A percentile compares a stretch with the other conserved stretches of the same genome.
Evolutionary conservation across 2,329 filamentous ascomycete genomes (phyloP).

Genomic region (Fusarium torulosum): DNA sequence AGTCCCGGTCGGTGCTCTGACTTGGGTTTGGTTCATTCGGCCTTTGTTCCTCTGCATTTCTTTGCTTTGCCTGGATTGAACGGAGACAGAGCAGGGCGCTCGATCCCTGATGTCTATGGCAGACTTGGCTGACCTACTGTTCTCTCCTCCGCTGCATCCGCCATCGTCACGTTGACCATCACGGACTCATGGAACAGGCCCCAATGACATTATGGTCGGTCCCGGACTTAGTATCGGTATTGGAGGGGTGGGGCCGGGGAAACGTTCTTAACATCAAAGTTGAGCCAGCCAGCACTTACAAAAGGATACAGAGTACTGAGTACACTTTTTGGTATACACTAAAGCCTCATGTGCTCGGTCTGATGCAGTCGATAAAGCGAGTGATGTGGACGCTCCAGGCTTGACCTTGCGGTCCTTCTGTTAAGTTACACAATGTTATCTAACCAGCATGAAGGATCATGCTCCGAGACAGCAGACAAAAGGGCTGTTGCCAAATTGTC

Average conservation of each 20-base stretch:
- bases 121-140: constrained; percentile 26
- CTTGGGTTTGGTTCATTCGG: constrained; percentile 25
- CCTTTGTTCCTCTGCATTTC: constrained; percentile 32
- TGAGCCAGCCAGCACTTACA: constrained; percentile 21
- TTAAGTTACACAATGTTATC: constrained; percentile 39
- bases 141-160: constrained; percentile 36
- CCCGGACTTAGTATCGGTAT: constrained; percentile 24
- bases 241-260: constrained; percentile 40
- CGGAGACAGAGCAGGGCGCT: constrained; percentile 14
- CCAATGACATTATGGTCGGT: constrained; percentile 30
- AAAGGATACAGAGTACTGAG: not conserved
- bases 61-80: constrained; percentile 26
- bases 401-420: constrained; percentile 22
- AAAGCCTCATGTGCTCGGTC: constrained; percentile 40
- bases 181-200: not conserved
- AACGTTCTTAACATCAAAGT: constrained; percentile 15
- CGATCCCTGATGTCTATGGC: constrained; percentile 22
- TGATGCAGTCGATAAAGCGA: constrained; percentile 20
- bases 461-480: constrained; percentile 32
- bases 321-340: constrained; percentile 30
- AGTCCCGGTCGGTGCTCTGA: constrained; percentile 9
- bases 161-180: constrained; percentile 22
- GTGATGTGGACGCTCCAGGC: constrained; percentile 19
- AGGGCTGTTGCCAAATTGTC: constrained; percentile 44
- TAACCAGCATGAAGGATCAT: constrained; percentile 31